Base-by-base conservation (phyloP, 164 flowering plant species). In the Sextonia rubra region DNA sequence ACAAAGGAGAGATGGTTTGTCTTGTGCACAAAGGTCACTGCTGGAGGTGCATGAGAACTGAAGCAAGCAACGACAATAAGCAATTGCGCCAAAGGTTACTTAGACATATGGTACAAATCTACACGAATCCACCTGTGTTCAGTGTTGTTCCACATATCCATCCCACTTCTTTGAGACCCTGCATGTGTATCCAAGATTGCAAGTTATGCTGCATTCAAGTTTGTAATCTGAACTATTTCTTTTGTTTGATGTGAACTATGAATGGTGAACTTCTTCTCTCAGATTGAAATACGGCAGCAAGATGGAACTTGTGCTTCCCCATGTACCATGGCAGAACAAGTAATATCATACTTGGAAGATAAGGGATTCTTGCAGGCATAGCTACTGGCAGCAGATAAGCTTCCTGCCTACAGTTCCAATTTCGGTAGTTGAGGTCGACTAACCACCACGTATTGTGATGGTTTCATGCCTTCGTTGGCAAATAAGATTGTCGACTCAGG, bases 281-380 rank as follows among this genome's bases (percentile, higher is more conserved):
- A 91, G 94, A 84, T 91, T 69, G 85, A 79, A 71, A 71, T 92
- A 62, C 65, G 66, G 47, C 87, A 81, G 47, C 71, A 78, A 32
- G 83, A 62, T 44, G 89, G 80, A 27, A 62, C 17, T 0, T 83
- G 87, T 75, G 69, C 81, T 56, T 78, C 92, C 22, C 96, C 97
- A 4, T 3, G 49, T 71, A 86, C 80, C 30, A 85, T 88, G 92
- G 94, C 94, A 6, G 86, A 80, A 70, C 74, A 78, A 70, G 94
- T 88, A 77, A 77, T 93, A 47, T 75, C 87, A 22, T 92, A 84
- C 85, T 79, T 94, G 85, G 91, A 90, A 64, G 85, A 80, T 64
- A 88, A 89, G 27, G 92, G 94, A 12, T 92, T 85, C 72, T 75
- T 94, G 75, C 80, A 78, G 71, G 86, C 89, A 32, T 88, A 78